Evolutionary conservation across 805 yeast species (phyloP).

Genomic region (Schwanniomyces vanrijiae): DNA sequence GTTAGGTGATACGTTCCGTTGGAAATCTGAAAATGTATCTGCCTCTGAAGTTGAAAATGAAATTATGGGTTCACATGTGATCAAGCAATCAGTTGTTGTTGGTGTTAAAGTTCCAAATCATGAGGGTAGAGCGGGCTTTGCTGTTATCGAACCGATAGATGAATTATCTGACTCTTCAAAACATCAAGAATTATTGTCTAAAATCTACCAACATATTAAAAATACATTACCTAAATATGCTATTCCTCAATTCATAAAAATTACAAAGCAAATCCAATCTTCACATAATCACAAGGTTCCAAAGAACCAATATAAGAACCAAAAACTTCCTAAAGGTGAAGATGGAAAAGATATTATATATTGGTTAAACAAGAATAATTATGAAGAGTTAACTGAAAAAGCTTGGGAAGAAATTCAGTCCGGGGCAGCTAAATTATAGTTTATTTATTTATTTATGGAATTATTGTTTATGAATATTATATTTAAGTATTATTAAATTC

Average conservation of each 20-base stretch:
- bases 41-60: conserved; percentile 91
- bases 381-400: conserved; percentile 53
- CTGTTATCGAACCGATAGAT: conserved; percentile 60
- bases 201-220: conserved; percentile 26
- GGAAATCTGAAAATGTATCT: conserved; percentile 95
- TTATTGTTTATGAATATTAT: neutral
- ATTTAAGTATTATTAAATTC: neutral
- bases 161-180: conserved; percentile 27
- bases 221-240: conserved; percentile 77
- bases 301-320: conserved; percentile 66
- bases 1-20: conserved; percentile 91
- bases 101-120: conserved; percentile 83
- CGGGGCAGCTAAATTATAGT: conserved; percentile 40
- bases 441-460: neutral
- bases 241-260: conserved; percentile 76
- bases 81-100: conserved; percentile 78
- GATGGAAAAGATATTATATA: conserved; percentile 60
- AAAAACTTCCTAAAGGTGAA: conserved; percentile 66
- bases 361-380: conserved; percentile 63
- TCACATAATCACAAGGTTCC: conserved; percentile 84
- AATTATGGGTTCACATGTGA: conserved; percentile 45
- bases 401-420: conserved; percentile 51
- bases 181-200: conserved; percentile 32
- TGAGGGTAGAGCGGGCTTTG: conserved; percentile 95
- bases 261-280: conserved; percentile 58